phyloP scores from a whole-genome alignment of 768 basidiomycete species.

The Trametes elegans region DNA sequence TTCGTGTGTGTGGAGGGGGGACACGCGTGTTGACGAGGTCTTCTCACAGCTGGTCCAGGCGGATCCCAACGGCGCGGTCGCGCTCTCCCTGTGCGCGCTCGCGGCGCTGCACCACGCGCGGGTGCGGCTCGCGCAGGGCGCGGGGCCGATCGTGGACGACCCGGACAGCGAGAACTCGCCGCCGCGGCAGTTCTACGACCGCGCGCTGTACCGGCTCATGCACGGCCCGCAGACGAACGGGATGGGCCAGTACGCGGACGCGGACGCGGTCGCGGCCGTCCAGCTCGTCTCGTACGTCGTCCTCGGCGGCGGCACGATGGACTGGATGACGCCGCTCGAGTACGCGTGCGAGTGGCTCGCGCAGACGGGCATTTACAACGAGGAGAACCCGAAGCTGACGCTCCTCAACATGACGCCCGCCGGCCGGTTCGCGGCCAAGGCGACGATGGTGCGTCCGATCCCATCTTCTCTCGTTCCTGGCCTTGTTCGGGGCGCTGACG shows the following conservation, averaged over 20 bases:
- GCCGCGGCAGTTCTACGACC: conserved; percentile 66
- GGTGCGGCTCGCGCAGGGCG: conserved; percentile 58
- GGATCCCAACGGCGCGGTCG: conserved; percentile 68
- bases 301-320: conserved; percentile 61
- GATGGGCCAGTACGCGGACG: conserved; percentile 55
- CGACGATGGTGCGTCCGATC: conserved; percentile 61
- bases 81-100: conserved; percentile 74
- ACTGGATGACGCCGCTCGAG: conserved; percentile 70
- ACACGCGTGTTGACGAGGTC: conserved; percentile 15
- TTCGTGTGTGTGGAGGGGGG: not conserved
- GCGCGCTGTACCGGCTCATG: conserved; percentile 42
- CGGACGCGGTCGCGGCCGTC: conserved; percentile 75
- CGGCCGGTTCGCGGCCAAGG: conserved; percentile 62
- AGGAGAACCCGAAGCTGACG: conserved; percentile 62
- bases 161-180: conserved; percentile 50
- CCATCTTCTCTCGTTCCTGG: not conserved
- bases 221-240: conserved; percentile 49
- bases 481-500: no score
- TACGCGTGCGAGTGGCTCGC: conserved; percentile 76
- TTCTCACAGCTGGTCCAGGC: conserved; percentile 49
- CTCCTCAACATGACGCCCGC: conserved; percentile 53
- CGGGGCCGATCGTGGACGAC: conserved; percentile 40
- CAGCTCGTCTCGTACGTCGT: conserved; percentile 75
- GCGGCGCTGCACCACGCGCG: conserved; percentile 67
- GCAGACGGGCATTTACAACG: conserved; percentile 58